Evolutionary conservation across 495 filamentous ascomycete genomes (phyloP).

Genomic region (Jackrogersella minutella): DNA sequence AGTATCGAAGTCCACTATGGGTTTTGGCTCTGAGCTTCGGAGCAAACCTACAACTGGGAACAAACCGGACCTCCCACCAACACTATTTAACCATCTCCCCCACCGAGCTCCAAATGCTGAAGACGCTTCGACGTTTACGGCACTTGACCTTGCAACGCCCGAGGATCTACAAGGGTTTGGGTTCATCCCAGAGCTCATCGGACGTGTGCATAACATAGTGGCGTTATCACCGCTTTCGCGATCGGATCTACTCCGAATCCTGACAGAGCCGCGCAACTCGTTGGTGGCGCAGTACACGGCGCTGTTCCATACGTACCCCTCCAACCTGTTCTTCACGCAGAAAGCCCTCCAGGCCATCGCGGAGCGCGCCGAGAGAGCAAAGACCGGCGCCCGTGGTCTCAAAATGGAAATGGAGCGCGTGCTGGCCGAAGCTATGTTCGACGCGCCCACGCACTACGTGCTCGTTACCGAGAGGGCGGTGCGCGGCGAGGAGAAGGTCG

Average conservation of each 20-base stretch:
- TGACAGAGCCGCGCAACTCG: conserved; percentile 90
- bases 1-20: conserved; percentile 86
- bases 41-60: conserved; percentile 44
- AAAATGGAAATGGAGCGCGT: conserved; percentile 90
- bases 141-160: conserved; percentile 81
- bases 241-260: conserved; percentile 79
- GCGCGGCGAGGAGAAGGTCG: conserved; percentile 63
- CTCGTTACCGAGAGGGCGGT: conserved; percentile 81
- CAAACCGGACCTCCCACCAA: conserved; percentile 51
- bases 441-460: conserved; percentile 72
- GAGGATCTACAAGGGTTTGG: conserved; percentile 89
- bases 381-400: conserved; percentile 86
- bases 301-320: conserved; percentile 82
- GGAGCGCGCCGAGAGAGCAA: conserved; percentile 72
- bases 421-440: conserved; percentile 89
- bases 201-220: conserved; percentile 86
- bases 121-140: conserved; percentile 64
- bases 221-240: conserved; percentile 83
- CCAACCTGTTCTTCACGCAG: conserved; percentile 84
- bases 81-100: conserved; percentile 54
- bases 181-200: conserved; percentile 93
- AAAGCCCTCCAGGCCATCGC: conserved; percentile 82
- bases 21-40: conserved; percentile 88
- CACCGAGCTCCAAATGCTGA: conserved; percentile 39
- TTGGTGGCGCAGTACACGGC: conserved; percentile 85